Percentiles rank a stretch among this genome's conserved stretches.
These are phyloP conservation scores for Trichophyton schoenleinii DNA, from an alignment of 2,329 filamentous ascomycete genomes.

Conservation along the genomic window DNA sequence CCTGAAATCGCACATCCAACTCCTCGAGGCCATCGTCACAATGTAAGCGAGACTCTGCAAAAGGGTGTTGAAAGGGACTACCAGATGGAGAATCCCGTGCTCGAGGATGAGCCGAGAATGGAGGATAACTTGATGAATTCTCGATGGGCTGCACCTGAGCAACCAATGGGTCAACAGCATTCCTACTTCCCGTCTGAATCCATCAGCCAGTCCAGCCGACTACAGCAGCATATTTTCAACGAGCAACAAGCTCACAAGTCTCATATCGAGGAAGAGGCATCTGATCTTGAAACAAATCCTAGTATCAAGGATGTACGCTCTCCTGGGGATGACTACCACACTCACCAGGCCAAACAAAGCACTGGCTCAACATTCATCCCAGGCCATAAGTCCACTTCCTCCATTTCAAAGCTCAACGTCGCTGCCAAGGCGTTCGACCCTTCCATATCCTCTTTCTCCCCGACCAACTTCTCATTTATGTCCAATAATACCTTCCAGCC, in stretches of 20 bases:
- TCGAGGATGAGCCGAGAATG: constrained; percentile 56
- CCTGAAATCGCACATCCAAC: constrained; percentile 47
- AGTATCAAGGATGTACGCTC: constrained; percentile 49
- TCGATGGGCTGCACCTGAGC: constrained; percentile 26
- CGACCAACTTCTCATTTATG: constrained; percentile 31
- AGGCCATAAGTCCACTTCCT: constrained; percentile 57
- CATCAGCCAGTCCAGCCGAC: constrained; percentile 19
- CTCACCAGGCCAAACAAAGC: constrained; percentile 8
- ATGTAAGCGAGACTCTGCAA: constrained; percentile 65
- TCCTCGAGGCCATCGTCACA: constrained; percentile 53
- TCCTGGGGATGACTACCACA: constrained; percentile 5
- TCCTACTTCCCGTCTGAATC: constrained; percentile 6
- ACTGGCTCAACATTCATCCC: constrained; percentile 24
- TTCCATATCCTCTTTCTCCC: constrained; percentile 33
- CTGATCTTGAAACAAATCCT: constrained; percentile 61
- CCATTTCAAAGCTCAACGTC: constrained; percentile 62
- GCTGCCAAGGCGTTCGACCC: constrained; percentile 76
- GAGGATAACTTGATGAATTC: constrained; percentile 23
- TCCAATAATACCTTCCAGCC: constrained; percentile 34
- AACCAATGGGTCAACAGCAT: constrained; percentile 14
- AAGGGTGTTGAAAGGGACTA: constrained; percentile 80
- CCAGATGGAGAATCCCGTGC: constrained; percentile 66
- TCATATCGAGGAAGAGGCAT: constrained; percentile 41
- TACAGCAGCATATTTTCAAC: constrained; percentile 25
- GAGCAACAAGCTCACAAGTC: constrained; percentile 19